Evolutionary conservation across 371 early-diverging fungal genomes (phyloP).

Genomic region (Globomyces sp.): DNA sequence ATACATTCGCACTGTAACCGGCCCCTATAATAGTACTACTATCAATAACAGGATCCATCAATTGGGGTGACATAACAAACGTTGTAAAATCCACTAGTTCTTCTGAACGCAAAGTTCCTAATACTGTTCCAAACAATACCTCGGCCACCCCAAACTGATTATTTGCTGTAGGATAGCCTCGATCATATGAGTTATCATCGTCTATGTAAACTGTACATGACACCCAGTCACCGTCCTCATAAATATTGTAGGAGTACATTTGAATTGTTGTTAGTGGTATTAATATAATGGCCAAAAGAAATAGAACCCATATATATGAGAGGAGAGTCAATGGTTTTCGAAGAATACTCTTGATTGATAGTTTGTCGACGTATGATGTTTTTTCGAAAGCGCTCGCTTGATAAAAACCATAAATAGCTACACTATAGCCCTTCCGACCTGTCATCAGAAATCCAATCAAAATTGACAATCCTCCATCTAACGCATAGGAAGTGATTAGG

Average conservation of each 20-base stretch:
- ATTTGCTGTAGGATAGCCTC: conserved; percentile 26
- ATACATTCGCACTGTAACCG: conserved; percentile 23
- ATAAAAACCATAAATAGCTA: conserved; percentile 8
- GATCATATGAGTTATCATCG: conserved; percentile 3
- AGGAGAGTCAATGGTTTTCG: background rate
- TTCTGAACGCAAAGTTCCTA: conserved; percentile 32
- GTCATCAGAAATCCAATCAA: conserved; percentile 15
- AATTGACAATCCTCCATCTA: background rate
- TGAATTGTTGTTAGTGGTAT: background rate
- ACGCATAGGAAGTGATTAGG: background rate
- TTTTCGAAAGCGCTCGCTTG: conserved; percentile 1
- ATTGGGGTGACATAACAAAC: conserved; percentile 23
- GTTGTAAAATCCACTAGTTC: conserved; percentile 8
- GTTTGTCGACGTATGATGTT: conserved; percentile 2
- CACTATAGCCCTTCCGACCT: background rate
- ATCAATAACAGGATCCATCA: conserved; percentile 26
- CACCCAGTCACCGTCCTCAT: background rate
- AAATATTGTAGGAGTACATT: background rate
- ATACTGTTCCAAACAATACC: conserved; percentile 28
- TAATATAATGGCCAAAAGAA: background rate
- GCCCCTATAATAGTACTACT: conserved; percentile 29
- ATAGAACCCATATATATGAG: background rate
- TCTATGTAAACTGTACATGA: background rate
- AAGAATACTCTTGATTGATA: background rate
- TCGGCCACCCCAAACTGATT: conserved; percentile 26